A percentile compares a stretch with the other conserved stretches of the same genome.
phyloP scores from a whole-genome alignment of 2,329 filamentous ascomycete genomes.

The Colletotrichum simmondsii region DNA sequence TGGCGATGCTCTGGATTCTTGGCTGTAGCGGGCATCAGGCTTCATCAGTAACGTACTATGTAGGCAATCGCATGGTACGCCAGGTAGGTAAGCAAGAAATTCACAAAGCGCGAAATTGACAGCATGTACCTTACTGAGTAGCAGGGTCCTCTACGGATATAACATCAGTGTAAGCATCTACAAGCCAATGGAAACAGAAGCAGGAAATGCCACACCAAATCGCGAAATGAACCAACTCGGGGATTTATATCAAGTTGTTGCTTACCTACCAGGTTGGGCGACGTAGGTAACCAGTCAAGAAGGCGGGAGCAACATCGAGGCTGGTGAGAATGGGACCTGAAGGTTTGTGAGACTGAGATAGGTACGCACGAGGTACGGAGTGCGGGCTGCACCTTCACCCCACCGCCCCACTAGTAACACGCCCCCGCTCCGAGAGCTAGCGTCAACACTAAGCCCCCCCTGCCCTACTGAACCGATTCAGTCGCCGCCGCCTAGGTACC shows the following conservation, averaged over 20 bases:
- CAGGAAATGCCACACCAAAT: neutral
- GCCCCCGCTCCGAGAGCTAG: constrained; percentile 13
- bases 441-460: neutral
- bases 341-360: neutral
- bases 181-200: neutral
- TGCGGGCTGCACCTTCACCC: neutral
- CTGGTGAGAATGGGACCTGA: neutral
- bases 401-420: neutral
- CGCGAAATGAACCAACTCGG: neutral
- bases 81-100: no score
- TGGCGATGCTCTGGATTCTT: no score
- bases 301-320: neutral
- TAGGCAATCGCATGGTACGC: no score
- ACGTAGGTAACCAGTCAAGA: neutral
- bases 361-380: neutral
- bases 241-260: neutral
- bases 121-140: no score
- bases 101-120: no score
- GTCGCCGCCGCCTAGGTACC: constrained; percentile 13
- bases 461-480: constrained; percentile 22
- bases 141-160: no score
- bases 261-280: neutral
- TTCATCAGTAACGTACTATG: no score
- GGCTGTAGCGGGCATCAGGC: no score
- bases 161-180: no score